A percentile compares a stretch with the other conserved stretches of the same genome.
phyloP scores from a whole-genome alignment of 345 rosid genomes.

The Psidium friedrichsthalianum region DNA sequence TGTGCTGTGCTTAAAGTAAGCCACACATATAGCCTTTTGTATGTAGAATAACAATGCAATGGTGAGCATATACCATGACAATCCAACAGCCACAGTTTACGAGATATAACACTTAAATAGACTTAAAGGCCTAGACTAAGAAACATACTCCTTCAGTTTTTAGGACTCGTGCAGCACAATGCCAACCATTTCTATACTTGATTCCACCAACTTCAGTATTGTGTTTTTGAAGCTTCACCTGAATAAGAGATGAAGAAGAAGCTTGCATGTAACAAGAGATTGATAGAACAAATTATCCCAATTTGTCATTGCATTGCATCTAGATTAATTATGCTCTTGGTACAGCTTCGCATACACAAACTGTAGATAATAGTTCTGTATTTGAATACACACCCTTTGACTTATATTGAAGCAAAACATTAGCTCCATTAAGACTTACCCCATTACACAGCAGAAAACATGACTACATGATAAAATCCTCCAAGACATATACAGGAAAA shows the following conservation, averaged over 20 bases:
- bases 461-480: background rate
- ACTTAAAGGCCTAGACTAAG: background rate
- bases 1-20: background rate
- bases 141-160: conserved; percentile 69
- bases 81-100: background rate
- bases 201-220: conserved; percentile 69
- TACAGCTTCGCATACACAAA: background rate
- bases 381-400: background rate
- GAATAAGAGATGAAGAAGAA: conserved; percentile 1
- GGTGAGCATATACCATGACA: background rate
- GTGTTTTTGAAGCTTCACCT: conserved; percentile 95
- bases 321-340: background rate
- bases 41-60: background rate
- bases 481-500: background rate
- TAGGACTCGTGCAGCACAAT: conserved; percentile 71
- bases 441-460: background rate
- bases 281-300: background rate
- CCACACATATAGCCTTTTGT: background rate
- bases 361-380: background rate
- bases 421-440: background rate
- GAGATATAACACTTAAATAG: background rate
- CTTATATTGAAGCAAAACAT: background rate
- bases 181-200: conserved; percentile 71
- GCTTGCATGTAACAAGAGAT: background rate
- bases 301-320: background rate